A percentile compares a stretch with the other conserved stretches of the same genome.
phyloP scores from a whole-genome alignment of 148 eudicot species.

The Vaccinium corymbosum region DNA sequence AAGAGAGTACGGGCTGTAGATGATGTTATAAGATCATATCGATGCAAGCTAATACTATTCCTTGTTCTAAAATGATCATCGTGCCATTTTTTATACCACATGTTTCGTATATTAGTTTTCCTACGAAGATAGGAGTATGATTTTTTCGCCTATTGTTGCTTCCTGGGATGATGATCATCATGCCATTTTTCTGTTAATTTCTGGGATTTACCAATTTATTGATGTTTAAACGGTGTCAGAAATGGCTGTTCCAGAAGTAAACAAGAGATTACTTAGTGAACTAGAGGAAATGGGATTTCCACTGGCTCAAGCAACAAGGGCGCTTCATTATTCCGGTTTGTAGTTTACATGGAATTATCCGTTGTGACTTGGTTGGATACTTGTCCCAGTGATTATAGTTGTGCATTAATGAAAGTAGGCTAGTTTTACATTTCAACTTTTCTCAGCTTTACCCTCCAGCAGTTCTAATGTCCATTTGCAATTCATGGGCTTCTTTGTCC shows the following conservation, averaged over 20 bases:
- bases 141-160: neutral
- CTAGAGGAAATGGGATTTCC: constrained; percentile 81
- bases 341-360: neutral
- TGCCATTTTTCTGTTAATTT: neutral
- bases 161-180: no score
- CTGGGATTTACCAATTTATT: neutral
- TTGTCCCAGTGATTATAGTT: neutral
- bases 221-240: constrained; percentile 15
- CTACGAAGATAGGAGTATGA: no score
- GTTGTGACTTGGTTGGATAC: neutral
- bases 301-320: constrained; percentile 51
- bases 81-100: neutral
- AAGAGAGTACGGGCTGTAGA: neutral
- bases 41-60: neutral
- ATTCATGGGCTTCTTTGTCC: neutral
- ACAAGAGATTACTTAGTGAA: constrained; percentile 47
- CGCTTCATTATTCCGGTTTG: constrained; percentile 70
- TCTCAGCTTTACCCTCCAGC: neutral
- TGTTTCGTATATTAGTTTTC: no score
- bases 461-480: neutral
- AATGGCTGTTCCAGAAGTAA: constrained; percentile 73
- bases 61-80: neutral
- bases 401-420: neutral
- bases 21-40: neutral
- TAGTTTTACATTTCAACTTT: neutral